phyloP scores from a whole-genome alignment of 1,284 basidiomycete species.

The Marasmius fiardii region DNA sequence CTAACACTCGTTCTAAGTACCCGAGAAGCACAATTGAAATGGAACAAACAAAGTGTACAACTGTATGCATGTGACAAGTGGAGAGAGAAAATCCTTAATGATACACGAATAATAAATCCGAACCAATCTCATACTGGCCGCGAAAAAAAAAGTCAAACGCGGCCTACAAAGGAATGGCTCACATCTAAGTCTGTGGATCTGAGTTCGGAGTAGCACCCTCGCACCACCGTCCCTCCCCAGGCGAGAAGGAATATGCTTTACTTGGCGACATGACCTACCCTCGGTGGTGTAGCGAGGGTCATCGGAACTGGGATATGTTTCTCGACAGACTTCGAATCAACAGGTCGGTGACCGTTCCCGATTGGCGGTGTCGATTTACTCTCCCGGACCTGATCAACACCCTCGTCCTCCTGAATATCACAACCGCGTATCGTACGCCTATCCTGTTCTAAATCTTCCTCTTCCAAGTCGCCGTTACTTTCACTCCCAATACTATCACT shows the following conservation, averaged over 20 bases:
- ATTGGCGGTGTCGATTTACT: not conserved
- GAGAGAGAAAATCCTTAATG: too few species aligned
- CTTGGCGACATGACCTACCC: not conserved
- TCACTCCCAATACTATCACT: not conserved
- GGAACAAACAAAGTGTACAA: too few species aligned
- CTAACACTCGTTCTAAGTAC: too few species aligned
- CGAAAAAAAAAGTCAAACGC: too few species aligned
- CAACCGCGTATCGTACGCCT: constrained; percentile 58
- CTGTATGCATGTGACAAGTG: too few species aligned
- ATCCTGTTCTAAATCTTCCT: constrained; percentile 58
- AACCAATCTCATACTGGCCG: too few species aligned
- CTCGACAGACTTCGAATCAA: not conserved
- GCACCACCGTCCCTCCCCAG: too few species aligned
- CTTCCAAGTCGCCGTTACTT: constrained; percentile 21
- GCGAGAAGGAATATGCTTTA: not conserved
- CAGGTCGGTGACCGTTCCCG: not conserved
- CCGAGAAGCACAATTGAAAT: too few species aligned
- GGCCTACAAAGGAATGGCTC: too few species aligned
- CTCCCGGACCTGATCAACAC: constrained; percentile 12
- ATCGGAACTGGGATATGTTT: not conserved
- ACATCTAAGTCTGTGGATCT: too few species aligned
- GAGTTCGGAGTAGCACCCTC: too few species aligned
- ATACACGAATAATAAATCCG: too few species aligned
- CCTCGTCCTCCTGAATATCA: constrained; percentile 20
- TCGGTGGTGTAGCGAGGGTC: not conserved